These are phyloP conservation scores for Aegilops umbellulata DNA, from an alignment of 176 grass and related monocot species.

Conservation along the genomic window DNA sequence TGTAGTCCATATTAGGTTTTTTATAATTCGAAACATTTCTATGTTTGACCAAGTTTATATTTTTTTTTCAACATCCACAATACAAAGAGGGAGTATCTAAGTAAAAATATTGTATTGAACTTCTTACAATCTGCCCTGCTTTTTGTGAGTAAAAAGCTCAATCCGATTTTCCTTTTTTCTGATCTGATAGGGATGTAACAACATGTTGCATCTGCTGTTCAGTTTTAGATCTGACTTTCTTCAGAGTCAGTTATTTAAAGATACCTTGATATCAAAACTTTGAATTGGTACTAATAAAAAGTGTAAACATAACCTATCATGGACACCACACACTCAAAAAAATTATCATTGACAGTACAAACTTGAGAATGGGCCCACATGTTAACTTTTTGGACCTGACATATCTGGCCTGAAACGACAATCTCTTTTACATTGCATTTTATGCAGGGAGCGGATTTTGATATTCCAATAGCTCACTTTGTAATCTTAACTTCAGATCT, in stretches of 20 bases:
- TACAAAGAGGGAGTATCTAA: background rate
- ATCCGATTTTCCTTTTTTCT: background rate
- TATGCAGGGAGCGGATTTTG: background rate
- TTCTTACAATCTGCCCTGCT: background rate
- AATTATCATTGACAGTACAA: background rate
- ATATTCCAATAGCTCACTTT: too few species aligned
- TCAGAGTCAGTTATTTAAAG: background rate
- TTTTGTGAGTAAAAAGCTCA: background rate
- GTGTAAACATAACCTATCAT: background rate
- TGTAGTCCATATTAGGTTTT: too few species aligned
- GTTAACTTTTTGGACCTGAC: background rate
- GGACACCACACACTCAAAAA: background rate
- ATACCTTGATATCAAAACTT: slow-evolving; percentile 5
- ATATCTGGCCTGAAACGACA: background rate
- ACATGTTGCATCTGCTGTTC: background rate
- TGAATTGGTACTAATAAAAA: background rate
- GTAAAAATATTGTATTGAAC: background rate
- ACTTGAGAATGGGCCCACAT: background rate
- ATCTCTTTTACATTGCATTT: background rate
- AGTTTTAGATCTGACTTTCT: background rate
- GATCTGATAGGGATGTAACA: too few species aligned
- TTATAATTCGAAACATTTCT: too few species aligned
- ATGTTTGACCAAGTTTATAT: too few species aligned
- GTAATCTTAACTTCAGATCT: too few species aligned
- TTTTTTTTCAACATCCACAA: too few species aligned